Evolutionary conservation across 345 rosid genomes (phyloP), one percentile per base, ranked within the genome.

Genomic region (Populus davidiana): DNA sequence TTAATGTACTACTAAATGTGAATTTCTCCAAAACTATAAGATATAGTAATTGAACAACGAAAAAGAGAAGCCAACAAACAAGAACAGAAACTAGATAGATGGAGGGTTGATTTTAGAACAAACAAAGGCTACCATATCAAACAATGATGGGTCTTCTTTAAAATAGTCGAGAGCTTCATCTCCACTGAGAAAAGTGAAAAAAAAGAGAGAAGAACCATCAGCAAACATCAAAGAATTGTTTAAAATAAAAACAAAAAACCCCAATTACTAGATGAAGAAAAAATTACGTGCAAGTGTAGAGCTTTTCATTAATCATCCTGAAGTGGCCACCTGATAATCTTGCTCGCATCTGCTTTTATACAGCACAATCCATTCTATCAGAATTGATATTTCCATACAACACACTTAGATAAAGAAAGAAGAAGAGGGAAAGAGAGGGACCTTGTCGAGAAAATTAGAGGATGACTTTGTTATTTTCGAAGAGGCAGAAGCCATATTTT

Each of bases 261-360:
- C 13, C 56, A 10, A 25, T 33, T 16, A 38, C 16, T 61, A 33
- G 35, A 21, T n/a, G 31, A 72, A 47, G 33, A 62, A 78, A 52
- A 70, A 73, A 69, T 68, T 79, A 94, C 98, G 96, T 89, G 97
- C 97, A 91, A 84, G 96, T 91, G 83, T 93, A 95, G 44, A 95
- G 92, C 84, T 91, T 95, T 84, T 93, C 99, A 75, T 93, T 95
- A 64, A 95, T 83, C 98, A 92, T 91, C 85, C 99, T 86, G 75
- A 95, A 95, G 80, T 95, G 95, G 0, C 98, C 98, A 18, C 97
- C 98, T 0, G 93, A 87, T 52, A 92, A 81, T 80, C 85, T 88
- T 5, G 92, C 96, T 80, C 86, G 86, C 90, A 93, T 92, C 98
- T 95, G 93, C 84, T 70, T 2, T 64, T 47, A 65, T 73, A 65